phyloP scores from a whole-genome alignment of 768 basidiomycete genomes.

The Suillus americanus region DNA sequence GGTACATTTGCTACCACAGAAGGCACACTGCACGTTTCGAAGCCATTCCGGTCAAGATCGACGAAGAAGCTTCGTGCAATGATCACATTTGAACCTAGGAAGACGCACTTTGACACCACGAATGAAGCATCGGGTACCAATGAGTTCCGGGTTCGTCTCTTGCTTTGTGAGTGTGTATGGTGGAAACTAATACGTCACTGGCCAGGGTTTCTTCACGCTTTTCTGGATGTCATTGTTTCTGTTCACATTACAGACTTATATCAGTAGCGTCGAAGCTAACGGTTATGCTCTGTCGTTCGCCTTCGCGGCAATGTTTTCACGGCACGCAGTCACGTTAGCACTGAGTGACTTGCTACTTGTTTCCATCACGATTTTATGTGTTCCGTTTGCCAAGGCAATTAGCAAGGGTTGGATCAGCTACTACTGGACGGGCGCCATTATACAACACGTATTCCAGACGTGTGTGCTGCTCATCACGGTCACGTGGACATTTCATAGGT shows the following conservation, averaged over 20 bases:
- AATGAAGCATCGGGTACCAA: constrained; percentile 75
- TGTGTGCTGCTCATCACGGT: constrained; percentile 70
- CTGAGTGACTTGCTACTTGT: constrained; percentile 84
- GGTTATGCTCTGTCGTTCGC: constrained; percentile 76
- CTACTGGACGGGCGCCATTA: constrained; percentile 66
- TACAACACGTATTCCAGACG: constrained; percentile 85
- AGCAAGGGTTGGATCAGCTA: constrained; percentile 80
- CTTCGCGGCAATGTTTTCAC: constrained; percentile 87
- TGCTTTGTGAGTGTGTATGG: not conserved
- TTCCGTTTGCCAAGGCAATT: constrained; percentile 79
- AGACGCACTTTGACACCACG: constrained; percentile 79
- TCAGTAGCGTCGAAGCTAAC: constrained; percentile 71
- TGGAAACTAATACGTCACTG: not conserved
- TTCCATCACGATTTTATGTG: constrained; percentile 69
- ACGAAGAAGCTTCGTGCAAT: constrained; percentile 80
- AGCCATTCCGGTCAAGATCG: constrained; percentile 69
- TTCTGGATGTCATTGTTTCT: constrained; percentile 93
- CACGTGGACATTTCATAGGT: constrained; percentile 90
- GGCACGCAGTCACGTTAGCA: constrained; percentile 80
- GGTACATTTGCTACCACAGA: constrained; percentile 49
- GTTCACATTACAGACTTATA: constrained; percentile 74
- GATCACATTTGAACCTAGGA: constrained; percentile 83
- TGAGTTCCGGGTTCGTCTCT: constrained; percentile 68
- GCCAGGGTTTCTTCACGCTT: constrained; percentile 88
- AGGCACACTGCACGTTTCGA: constrained; percentile 73